phyloP scores from a whole-genome alignment of 192 early-diverging fungal species.

The Podila horticola region DNA sequence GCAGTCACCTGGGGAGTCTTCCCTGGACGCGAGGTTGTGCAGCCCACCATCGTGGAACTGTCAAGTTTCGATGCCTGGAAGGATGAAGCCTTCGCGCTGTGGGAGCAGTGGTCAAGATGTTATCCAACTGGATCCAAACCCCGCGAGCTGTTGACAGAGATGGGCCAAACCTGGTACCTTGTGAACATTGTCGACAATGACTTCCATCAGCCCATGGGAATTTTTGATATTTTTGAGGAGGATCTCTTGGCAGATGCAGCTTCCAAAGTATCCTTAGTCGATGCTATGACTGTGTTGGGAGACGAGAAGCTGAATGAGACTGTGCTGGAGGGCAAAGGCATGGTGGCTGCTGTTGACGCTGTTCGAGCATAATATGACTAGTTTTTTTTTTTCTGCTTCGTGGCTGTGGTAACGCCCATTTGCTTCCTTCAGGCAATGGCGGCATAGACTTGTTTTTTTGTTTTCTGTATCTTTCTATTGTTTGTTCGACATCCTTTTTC shows the following conservation, averaged over 20 bases:
- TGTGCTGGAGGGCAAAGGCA: too few species aligned
- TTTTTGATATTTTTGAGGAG: slow-evolving; percentile 75
- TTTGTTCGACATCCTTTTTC: slow-evolving; percentile 27
- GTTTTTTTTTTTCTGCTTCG: neutral
- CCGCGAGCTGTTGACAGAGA: slow-evolving; percentile 61
- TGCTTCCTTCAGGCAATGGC: too few species aligned
- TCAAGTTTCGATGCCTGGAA: slow-evolving; percentile 91
- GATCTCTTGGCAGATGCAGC: neutral
- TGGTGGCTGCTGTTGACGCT: too few species aligned
- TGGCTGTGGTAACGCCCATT: too few species aligned
- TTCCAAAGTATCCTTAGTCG: too few species aligned
- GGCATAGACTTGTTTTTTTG: slow-evolving; percentile 3
- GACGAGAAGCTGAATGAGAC: too few species aligned
- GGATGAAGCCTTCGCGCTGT: slow-evolving; percentile 93
- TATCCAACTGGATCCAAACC: slow-evolving; percentile 63
- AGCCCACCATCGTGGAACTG: slow-evolving; percentile 91
- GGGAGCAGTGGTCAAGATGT: slow-evolving; percentile 86
- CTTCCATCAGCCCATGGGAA: slow-evolving; percentile 71
- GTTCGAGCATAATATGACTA: too few species aligned
- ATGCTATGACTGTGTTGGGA: too few species aligned
- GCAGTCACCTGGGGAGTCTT: slow-evolving; percentile 99
- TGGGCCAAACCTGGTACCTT: slow-evolving; percentile 83
- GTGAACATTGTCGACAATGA: slow-evolving; percentile 95
- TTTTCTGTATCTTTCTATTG: slow-evolving; percentile 1
- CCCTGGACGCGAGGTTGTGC: slow-evolving; percentile 90